These are phyloP conservation scores for Pleurotus giganteus DNA, from an alignment of 768 basidiomycete genomes.

Conservation along the genomic window DNA sequence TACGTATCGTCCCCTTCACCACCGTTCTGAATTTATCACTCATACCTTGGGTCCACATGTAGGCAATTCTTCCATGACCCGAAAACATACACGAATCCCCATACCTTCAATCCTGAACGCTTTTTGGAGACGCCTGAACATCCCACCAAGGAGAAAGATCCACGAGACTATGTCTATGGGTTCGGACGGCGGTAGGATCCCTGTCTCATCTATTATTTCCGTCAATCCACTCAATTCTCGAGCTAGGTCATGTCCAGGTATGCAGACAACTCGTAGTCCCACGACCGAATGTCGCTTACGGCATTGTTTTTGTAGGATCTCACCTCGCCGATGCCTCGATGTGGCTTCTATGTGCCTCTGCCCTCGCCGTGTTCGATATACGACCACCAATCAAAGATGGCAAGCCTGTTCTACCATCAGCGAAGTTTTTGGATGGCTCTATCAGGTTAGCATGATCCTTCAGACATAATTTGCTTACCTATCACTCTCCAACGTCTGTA, in stretches of 20 bases:
- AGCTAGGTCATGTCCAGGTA: too few relatives aligned
- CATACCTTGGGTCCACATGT: background rate
- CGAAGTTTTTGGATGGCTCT: background rate
- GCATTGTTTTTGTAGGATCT: slow-evolving; percentile 43
- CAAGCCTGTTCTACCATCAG: background rate
- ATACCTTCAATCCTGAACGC: slow-evolving; percentile 9
- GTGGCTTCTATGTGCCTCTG: slow-evolving; percentile 49
- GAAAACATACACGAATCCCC: slow-evolving; percentile 28
- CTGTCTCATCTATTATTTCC: slow-evolving; percentile 19
- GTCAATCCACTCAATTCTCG: background rate
- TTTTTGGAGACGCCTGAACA: slow-evolving; percentile 20
- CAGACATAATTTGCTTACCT: background rate
- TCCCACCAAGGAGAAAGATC: slow-evolving; percentile 49
- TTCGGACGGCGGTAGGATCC: slow-evolving; percentile 60
- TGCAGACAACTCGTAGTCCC: too few relatives aligned
- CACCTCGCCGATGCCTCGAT: slow-evolving; percentile 56
- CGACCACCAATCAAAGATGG: background rate
- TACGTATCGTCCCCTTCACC: background rate
- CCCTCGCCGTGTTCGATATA: slow-evolving; percentile 51
- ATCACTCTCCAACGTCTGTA: background rate
- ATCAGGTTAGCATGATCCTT: background rate
- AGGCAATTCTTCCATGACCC: slow-evolving; percentile 57
- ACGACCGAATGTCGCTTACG: too few relatives aligned
- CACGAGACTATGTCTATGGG: slow-evolving; percentile 62
- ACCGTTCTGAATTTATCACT: background rate